Conservation (phyloP, 352 stramenopile species). For the Phytophthora palmivora region DNA sequence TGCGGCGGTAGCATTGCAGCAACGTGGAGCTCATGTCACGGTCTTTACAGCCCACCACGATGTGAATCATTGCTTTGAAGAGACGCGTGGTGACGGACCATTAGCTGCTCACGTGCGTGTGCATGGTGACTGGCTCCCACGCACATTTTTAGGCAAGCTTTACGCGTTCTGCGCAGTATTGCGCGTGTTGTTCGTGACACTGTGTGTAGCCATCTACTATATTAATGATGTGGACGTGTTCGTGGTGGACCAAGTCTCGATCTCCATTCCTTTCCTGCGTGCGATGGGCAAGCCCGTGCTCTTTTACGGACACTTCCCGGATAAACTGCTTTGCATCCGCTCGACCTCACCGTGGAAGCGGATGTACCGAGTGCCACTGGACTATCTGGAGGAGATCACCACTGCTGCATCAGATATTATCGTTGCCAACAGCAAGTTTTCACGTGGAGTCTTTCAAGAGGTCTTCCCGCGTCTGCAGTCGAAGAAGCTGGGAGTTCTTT, state of each 20-base stretch:
- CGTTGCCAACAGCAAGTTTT: constrained; percentile 98
- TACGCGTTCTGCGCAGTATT: constrained; percentile 95
- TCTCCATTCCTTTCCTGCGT: constrained; percentile 80
- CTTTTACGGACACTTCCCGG: constrained; percentile 99
- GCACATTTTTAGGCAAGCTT: constrained; percentile 84
- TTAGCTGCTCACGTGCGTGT: constrained; percentile 88
- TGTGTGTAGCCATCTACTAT: constrained; percentile 53
- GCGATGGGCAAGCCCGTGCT: constrained; percentile 87
- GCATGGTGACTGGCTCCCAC: constrained; percentile 94
- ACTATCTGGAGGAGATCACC: constrained; percentile 94
- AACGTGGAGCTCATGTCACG: constrained; percentile 80
- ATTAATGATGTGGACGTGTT: constrained; percentile 71
- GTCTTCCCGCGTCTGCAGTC: constrained; percentile 84
- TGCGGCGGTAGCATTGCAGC: constrained; percentile 88
- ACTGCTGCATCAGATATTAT: constrained; percentile 94
- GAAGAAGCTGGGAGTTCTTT: constrained; percentile 89
- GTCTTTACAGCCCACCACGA: constrained; percentile 98
- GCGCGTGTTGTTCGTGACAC: constrained; percentile 94
- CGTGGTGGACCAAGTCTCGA: constrained; percentile 85
- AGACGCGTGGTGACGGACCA: constrained; percentile 84
- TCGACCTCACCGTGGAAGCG: constrained; percentile 74
- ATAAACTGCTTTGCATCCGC: constrained; percentile 94
- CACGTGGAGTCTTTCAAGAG: constrained; percentile 87
- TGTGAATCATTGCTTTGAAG: constrained; percentile 94
- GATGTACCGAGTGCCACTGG: constrained; percentile 93